Evolutionary conservation across 1,139 yeast species (phyloP), one percentile per base, ranked within the genome.

Genomic region (Sugiyamaella pinicola): DNA sequence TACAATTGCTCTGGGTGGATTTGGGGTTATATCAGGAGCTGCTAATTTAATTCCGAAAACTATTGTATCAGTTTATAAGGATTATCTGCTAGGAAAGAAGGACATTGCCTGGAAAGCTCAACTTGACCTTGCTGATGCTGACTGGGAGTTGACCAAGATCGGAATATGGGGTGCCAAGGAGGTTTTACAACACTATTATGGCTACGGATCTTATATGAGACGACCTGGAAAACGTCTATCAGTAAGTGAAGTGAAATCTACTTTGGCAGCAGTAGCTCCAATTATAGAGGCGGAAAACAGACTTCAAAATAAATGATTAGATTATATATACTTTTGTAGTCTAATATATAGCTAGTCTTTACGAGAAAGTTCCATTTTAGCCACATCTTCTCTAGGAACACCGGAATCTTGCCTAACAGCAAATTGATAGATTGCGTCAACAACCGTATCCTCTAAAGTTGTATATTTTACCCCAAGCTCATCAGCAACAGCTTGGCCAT

Each of bases 1-100:
- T 8, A 69, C 77, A 2, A 54, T 74, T 43, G 59, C 73, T 1
- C 73, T 74, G n/a, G 77, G 77, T n/a, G 65, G 70, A 17, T 62
- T 60, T 42, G 80, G 80, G 22, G 70, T 76, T 22, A 74, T 76
- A 59, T 77, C 75, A 53, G 80, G 78, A 0, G 63, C 76, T 28
- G 75, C 78, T 9, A 75, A 72, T 44, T 63, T 74, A 8, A 74
- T 75, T 59, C 79, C 78, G 31, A 74, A 73, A 19, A 39, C 49
- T 10, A 46, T 46, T 8, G 43, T 46, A 8, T 34, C 42, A 15
- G 44, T 18, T 12, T 46, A 46, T 34, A 21, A 37, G 5, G 29
- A 34, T 8, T 46, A 22, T 24, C 3, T 37, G 17, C 8, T 26
- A 10, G 49, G 49, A 13, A 26, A 46, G 7, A 38, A 19, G 8